Base-by-base conservation (phyloP, 1,284 basidiomycete species). In the Ceratobasidium theobromae region DNA sequence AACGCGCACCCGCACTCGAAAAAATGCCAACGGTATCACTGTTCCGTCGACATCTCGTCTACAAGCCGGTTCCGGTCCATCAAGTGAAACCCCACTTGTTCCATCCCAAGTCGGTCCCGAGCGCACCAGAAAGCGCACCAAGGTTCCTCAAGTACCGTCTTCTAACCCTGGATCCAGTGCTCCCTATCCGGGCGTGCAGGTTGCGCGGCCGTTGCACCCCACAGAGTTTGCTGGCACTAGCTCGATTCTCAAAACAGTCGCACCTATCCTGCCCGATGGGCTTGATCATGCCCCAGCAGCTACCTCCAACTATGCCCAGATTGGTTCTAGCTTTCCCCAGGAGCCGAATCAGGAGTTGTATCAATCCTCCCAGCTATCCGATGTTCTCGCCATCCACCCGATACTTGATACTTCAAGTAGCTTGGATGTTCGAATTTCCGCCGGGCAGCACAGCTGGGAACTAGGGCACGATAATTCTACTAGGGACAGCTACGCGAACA, bases 1-100 rank as follows among this genome's bases (percentile, higher is more conserved):
- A 32, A 54, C 62, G 23, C 62, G 62, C 38, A 52, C 51, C 23
- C 62, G 62, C 16, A 65, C 62, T 12, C 49, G 51, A 49, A 65
- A 65, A 41, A 33, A 51, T 48, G 41, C 45, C 27, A 21, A 21
- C 41, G 58, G 58, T 11, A 25, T 25, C 5, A 21, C 27, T 8
- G 21, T 62, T n/a, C 33, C 58, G 27, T 11, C 48, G 9, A 40
- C 35, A 30, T 23, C 45, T 25, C 58, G 58, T 40, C 6, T 52
- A 30, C 58, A 62, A 52, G 30, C 58, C 14, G 40, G n/a, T n/a
- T n/a, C 18, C 5, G 18, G 40, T 25, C 35, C 38, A n/a, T 40
- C 23, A 16, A 52, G 2, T 23, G 48, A 62, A 9, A 45, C 33
- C 21, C 58, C 35, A 21, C 48, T 62, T 16, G 58, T 62, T 2